Evolutionary conservation across 805 yeast species (phyloP).

Genomic region (Debaryomyces hansenii): DNA sequence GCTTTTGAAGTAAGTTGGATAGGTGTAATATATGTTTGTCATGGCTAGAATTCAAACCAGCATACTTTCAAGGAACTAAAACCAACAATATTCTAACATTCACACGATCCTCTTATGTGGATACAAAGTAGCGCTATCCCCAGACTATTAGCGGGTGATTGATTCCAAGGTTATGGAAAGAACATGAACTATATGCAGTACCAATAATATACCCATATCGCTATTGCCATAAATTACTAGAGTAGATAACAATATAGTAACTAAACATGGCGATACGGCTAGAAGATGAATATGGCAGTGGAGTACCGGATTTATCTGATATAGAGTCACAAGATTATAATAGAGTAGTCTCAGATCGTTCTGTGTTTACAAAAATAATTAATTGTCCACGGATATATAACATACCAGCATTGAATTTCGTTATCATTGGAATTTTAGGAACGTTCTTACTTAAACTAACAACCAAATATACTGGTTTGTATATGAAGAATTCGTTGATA

Average conservation of each 20-base stretch:
- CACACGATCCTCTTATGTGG: too few relatives aligned
- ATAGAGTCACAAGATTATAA: neutral
- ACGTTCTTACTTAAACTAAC: conserved; percentile 52
- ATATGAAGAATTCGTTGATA: conserved; percentile 63
- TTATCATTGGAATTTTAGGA: conserved; percentile 50
- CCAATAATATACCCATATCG: too few relatives aligned
- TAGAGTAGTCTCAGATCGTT: neutral
- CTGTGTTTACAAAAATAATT: conserved; percentile 19
- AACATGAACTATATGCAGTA: too few relatives aligned
- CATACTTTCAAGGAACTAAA: too few relatives aligned
- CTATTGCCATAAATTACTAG: too few relatives aligned
- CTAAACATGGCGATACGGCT: conserved; percentile 22
- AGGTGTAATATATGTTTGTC: too few relatives aligned
- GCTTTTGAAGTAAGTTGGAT: too few relatives aligned
- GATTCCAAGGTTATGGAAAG: too few relatives aligned
- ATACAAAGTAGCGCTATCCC: too few relatives aligned
- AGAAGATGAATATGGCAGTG: conserved; percentile 10
- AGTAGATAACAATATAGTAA: neutral
- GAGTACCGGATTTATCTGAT: neutral
- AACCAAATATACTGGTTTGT: conserved; percentile 57
- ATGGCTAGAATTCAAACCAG: too few relatives aligned
- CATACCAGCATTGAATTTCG: conserved; percentile 58
- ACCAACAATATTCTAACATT: too few relatives aligned
- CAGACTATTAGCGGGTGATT: too few relatives aligned
- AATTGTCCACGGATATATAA: conserved; percentile 41